Percentiles rank a stretch among this genome's conserved stretches.
phyloP scores from a whole-genome alignment of 306 rosid genomes.

The Castanea sativa region DNA sequence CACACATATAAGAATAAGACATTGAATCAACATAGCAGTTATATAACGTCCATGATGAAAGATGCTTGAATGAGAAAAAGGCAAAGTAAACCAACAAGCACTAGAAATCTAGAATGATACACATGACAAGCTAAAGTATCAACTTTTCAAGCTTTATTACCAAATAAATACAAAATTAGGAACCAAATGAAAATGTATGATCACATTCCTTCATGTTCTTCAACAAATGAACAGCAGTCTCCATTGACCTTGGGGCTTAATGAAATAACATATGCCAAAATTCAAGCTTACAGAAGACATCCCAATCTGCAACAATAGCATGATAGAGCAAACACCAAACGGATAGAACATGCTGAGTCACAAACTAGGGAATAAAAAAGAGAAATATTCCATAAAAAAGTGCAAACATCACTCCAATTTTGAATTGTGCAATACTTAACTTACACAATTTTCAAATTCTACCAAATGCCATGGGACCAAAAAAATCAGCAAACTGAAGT shows the following conservation, averaged over 20 bases:
- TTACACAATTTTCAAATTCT: background rate
- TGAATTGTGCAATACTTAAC: background rate
- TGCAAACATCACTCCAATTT: background rate
- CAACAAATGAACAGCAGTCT: background rate
- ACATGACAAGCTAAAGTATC: background rate
- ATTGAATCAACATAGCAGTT: background rate
- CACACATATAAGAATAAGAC: no score
- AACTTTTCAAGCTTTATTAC: background rate
- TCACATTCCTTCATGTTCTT: background rate
- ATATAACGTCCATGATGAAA: background rate
- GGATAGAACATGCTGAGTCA: background rate
- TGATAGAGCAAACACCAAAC: background rate
- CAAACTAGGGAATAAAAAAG: background rate
- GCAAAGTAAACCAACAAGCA: background rate
- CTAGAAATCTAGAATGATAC: background rate
- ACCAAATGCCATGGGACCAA: background rate
- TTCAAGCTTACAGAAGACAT: background rate
- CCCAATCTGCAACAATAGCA: background rate
- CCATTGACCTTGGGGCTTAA: background rate
- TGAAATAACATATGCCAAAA: background rate
- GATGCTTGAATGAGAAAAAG: background rate
- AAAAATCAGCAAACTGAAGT: background rate
- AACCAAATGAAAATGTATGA: background rate
- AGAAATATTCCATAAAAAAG: background rate
- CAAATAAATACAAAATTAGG: background rate